Evolutionary conservation across 345 rosid genomes (phyloP).

Genomic region (Euphorbia tirucalli): DNA sequence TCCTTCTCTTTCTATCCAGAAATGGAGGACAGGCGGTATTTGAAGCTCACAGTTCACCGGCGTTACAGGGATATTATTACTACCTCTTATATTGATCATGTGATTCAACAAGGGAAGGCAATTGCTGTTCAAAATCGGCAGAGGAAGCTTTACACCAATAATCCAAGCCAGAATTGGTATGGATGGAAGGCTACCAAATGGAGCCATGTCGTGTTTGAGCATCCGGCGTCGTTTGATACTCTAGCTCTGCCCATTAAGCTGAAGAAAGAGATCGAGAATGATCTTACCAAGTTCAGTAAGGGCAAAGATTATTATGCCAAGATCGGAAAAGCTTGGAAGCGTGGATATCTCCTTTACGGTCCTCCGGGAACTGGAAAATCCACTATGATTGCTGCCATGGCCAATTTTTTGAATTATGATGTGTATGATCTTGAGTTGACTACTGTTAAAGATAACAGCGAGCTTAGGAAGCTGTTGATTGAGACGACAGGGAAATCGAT

Average conservation of each 20-base stretch:
- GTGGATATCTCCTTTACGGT: slow-evolving; percentile 27
- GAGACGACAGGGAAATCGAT: no score
- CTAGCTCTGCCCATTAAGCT: neutral
- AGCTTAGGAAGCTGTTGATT: no score
- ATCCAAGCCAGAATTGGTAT: neutral
- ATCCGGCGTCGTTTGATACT: slow-evolving; percentile 9
- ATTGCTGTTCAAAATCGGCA: neutral
- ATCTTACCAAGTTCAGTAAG: slow-evolving; percentile 2
- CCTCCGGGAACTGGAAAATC: slow-evolving; percentile 32
- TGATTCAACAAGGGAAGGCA: neutral
- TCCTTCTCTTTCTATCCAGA: neutral
- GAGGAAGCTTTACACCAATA: neutral
- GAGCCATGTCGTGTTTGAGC: slow-evolving; percentile 9
- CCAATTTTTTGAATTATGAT: no score
- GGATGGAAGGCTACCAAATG: neutral
- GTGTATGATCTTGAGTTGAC: no score
- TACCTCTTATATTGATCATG: neutral
- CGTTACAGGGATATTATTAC: neutral
- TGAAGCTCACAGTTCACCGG: slow-evolving; percentile 1
- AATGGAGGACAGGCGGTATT: slow-evolving; percentile 4
- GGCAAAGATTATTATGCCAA: neutral
- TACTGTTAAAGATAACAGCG: no score
- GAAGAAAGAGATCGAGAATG: slow-evolving; percentile 1
- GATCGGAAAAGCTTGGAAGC: slow-evolving; percentile 12
- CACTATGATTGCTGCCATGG: slow-evolving; percentile 32